A percentile compares a stretch with the other conserved stretches of the same genome.
These are phyloP conservation scores for Dissoconium aciculare DNA, from an alignment of 2,329 filamentous ascomycete genomes.

Conservation along the genomic window DNA sequence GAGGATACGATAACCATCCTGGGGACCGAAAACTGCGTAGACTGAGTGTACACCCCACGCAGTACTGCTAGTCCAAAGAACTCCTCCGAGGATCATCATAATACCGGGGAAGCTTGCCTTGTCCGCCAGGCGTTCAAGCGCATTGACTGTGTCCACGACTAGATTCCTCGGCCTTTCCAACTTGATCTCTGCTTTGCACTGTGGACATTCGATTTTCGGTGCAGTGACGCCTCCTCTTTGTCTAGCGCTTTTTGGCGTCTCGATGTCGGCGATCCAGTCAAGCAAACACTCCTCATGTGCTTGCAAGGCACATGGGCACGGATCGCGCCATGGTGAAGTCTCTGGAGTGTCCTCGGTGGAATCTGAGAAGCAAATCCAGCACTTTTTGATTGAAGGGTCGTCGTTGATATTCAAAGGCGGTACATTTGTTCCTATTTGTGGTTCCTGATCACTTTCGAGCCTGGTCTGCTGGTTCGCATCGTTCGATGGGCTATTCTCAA, in stretches of 20 bases:
- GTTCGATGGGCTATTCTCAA: constrained; percentile 25
- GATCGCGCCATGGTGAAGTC: constrained; percentile 61
- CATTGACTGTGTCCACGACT: constrained; percentile 51
- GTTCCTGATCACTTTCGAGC: not conserved
- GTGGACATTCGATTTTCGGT: constrained; percentile 64
- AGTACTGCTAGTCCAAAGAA: constrained; percentile 13
- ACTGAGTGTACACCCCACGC: constrained; percentile 47
- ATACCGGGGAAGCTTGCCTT: constrained; percentile 50
- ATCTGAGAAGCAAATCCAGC: constrained; percentile 57
- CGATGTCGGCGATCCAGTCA: constrained; percentile 84
- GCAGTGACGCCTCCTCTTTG: constrained; percentile 31
- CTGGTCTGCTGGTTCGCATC: constrained; percentile 6
- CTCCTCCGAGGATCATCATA: constrained; percentile 36
- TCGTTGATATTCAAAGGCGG: constrained; percentile 13
- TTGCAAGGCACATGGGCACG: constrained; percentile 78
- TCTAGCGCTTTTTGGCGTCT: constrained; percentile 42
- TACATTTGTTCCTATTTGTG: not conserved
- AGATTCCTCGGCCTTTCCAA: constrained; percentile 61
- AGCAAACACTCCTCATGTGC: constrained; percentile 83
- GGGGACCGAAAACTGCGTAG: constrained; percentile 49
- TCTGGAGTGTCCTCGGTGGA: constrained; percentile 48
- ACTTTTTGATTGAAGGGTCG: constrained; percentile 35
- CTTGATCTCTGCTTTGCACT: constrained; percentile 71
- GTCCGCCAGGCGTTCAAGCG: constrained; percentile 41
- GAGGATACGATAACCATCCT: constrained; percentile 44